These are phyloP conservation scores for Starmerella bombi DNA, from an alignment of 805 yeast genomes.

Conservation along the genomic window DNA sequence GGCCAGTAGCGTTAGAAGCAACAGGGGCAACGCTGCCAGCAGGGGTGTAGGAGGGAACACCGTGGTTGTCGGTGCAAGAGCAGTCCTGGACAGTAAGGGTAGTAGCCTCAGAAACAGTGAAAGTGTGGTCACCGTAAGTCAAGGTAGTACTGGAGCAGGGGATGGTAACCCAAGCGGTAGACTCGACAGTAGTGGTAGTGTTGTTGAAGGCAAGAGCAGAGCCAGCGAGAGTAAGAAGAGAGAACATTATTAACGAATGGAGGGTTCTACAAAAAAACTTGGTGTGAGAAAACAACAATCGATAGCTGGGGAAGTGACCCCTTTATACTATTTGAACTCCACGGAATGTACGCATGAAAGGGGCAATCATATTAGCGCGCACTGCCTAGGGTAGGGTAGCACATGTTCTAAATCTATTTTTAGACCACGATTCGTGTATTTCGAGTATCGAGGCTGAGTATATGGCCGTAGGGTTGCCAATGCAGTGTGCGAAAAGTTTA, in stretches of 20 bases:
- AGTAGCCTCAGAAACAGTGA: slow-evolving; percentile 37
- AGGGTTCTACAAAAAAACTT: background rate
- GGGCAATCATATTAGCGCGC: background rate
- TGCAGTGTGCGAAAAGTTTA: background rate
- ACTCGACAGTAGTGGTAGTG: slow-evolving; percentile 19
- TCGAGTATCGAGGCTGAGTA: background rate
- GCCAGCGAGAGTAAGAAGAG: slow-evolving; percentile 42
- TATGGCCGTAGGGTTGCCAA: background rate
- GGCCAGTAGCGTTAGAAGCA: slow-evolving; percentile 25
- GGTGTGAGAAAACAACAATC: background rate
- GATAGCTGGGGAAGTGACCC: background rate
- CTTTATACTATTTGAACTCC: background rate
- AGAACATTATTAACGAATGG: slow-evolving; percentile 6
- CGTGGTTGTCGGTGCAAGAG: slow-evolving; percentile 58
- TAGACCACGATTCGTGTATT: background rate
- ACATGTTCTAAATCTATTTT: background rate
- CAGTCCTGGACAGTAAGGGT: slow-evolving; percentile 44
- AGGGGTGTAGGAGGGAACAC: slow-evolving; percentile 25
- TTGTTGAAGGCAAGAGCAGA: slow-evolving; percentile 32
- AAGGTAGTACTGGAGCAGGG: slow-evolving; percentile 23
- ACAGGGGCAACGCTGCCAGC: slow-evolving; percentile 25
- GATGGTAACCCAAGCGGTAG: slow-evolving; percentile 21
- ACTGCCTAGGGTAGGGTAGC: background rate
- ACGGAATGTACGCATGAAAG: slow-evolving; percentile 2
- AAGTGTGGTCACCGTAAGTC: slow-evolving; percentile 30